Evolutionary conservation across 768 basidiomycete genomes (phyloP).

Genomic region (Mycena filopes): DNA sequence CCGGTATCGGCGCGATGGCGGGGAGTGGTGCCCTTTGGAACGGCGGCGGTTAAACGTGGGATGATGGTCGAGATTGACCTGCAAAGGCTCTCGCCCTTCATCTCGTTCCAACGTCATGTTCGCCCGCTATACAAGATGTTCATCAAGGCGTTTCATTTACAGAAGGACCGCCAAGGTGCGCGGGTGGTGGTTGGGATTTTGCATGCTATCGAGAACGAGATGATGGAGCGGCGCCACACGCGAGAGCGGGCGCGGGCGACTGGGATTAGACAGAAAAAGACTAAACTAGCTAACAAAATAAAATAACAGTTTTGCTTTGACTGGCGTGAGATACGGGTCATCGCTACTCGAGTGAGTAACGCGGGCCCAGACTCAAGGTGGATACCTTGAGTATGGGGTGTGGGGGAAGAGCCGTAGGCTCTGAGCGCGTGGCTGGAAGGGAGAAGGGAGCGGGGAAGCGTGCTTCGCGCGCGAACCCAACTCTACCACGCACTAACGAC

Average conservation of each 20-base stretch:
- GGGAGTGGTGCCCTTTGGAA: constrained; percentile 57
- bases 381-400: too few relatives aligned
- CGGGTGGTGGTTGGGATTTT: constrained; percentile 65
- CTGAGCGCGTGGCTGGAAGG: too few relatives aligned
- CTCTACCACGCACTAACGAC: too few relatives aligned
- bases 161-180: constrained; percentile 66
- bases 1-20: constrained; percentile 51
- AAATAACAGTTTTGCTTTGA: too few relatives aligned
- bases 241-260: constrained; percentile 43
- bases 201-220: constrained; percentile 52
- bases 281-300: background rate
- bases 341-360: too few relatives aligned
- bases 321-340: too few relatives aligned
- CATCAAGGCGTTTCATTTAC: constrained; percentile 68
- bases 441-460: too few relatives aligned
- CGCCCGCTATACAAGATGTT: constrained; percentile 80
- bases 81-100: constrained; percentile 50
- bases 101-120: constrained; percentile 70
- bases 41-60: constrained; percentile 29
- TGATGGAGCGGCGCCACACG: constrained; percentile 44
- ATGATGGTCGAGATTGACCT: constrained; percentile 36
- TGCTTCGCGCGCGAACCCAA: too few relatives aligned
- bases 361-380: too few relatives aligned
- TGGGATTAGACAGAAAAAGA: constrained; percentile 36
- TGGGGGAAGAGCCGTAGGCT: too few relatives aligned